Evolutionary conservation across 148 eudicot species (phyloP), one percentile per base, ranked within the genome.

Genomic region (Pouteria glomerata): DNA sequence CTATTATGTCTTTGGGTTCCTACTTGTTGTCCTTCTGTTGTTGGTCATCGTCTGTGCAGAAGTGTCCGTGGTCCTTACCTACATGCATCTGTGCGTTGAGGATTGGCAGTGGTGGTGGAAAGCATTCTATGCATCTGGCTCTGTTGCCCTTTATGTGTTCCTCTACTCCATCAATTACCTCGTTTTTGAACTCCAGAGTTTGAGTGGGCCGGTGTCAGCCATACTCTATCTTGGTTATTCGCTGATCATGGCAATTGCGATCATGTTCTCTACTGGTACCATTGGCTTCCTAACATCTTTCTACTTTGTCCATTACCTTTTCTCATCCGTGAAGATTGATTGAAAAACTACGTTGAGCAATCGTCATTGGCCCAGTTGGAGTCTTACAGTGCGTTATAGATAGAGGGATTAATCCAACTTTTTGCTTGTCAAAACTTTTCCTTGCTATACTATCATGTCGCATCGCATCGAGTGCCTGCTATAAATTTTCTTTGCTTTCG

Each of bases 21-120:
- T 88, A 44, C 81, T 86, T 19, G 79, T 88, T 31, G 93, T 82
- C 16, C 82, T 86, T 37, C 29, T 77, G 29, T 57, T 82, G 65
- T 73, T 88, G 63, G 88, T 88, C 19, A 57, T 76, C 3, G 88
- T 88, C 15, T 86, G 86, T 63, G 90, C 85, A 21, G 86, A 84
- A 70, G 86, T 86, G 10, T 88, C 92, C 15, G 77, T 88, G 33
- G 88, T 86, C 57, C 79, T 86, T 14, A 88, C 90, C 21, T 88
- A 86, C 83, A 86, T 86, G 88, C 90, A 86, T 77, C 83, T 88
- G 4, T 86, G 92, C 35, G 85, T 84, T 31, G 90, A 86, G 75
- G 92, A 88, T 57, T 88, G 92, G 92, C 73, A 78, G 57, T 88
- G 92, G 92, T 88, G 92, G 92, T 88, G 92, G 92, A 88, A 88